Evolutionary conservation across 371 early-diverging fungal genomes (phyloP), one percentile per base, ranked within the genome.

Genomic region (Mucor mucedo): DNA sequence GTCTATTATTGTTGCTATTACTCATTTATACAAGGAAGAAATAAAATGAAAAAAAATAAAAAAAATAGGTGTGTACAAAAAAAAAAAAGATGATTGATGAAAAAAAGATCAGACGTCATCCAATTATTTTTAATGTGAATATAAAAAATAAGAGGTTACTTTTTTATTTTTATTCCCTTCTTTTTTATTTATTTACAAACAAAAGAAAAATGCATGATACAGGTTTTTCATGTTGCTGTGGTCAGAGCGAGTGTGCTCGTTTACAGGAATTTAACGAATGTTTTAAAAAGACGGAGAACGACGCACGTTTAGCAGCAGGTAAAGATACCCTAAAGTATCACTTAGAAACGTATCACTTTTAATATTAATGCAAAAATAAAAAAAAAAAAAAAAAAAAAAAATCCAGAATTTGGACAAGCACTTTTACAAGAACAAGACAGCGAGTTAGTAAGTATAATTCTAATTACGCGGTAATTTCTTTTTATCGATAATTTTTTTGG

Each of bases 1-100:
- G 83, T 66, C 86, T 87, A 67, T 72, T 76, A 54, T 63, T 72
- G 64, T 68, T 75, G 55, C 39, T 61, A 39, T 35, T 61, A 9
- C 27, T 60, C 35, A 56, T 55, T 35, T 4, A 35, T 8, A 52
- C 13, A 53, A 52, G 16, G n/a, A 55, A 40, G 55, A 28, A 39
- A 13, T 40, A 33, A 55, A 39, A 27, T 27, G 29, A 50, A 49
- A 54, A 39, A 55, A n/a, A 44, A 33, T n/a, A 58, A 28, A 49
- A 29, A 38, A 27, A 39, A 30, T 11, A 30, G 16, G 38, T 11
- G 41, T 40, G 47, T 13, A 53, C 4, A 53, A 16, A 38, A 38
- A 53, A 21, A 14, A 53, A 38, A 38, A 10, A 41, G 14, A 55
- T 0, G 40, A 40, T 4, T 27, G 27, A 55, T 10, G 28, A 55